A percentile compares a stretch with the other conserved stretches of the same genome.
phyloP scores from a whole-genome alignment of 768 basidiomycete genomes.

The Russula lepida region DNA sequence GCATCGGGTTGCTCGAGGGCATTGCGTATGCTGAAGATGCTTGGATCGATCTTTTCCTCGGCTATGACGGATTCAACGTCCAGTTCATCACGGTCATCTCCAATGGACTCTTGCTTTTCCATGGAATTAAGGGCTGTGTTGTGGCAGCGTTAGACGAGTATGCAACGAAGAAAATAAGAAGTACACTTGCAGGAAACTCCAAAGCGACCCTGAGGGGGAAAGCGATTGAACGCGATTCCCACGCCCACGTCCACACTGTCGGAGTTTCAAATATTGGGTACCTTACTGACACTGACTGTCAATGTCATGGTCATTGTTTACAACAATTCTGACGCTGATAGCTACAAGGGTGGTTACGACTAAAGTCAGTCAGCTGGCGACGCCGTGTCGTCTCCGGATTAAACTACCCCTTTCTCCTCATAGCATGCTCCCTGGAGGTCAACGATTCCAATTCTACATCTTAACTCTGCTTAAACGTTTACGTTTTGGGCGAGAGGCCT shows the following conservation, averaged over 20 bases:
- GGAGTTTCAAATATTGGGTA: background rate
- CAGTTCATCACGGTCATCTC: constrained; percentile 11
- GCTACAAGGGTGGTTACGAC: too few relatives aligned
- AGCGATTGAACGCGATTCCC: background rate
- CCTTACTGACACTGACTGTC: too few relatives aligned
- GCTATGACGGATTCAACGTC: constrained; percentile 16
- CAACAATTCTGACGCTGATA: too few relatives aligned
- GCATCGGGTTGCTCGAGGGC: constrained; percentile 23
- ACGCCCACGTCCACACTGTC: background rate
- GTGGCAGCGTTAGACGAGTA: background rate
- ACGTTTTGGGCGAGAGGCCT: too few relatives aligned
- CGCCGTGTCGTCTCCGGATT: too few relatives aligned
- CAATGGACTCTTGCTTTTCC: constrained; percentile 2
- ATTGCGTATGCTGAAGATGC: constrained; percentile 22
- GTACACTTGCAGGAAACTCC: background rate
- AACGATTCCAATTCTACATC: too few relatives aligned
- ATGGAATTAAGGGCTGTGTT: background rate
- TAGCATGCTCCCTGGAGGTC: too few relatives aligned
- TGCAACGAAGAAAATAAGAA: background rate
- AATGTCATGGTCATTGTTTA: too few relatives aligned
- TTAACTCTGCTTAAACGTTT: too few relatives aligned
- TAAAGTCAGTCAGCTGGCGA: too few relatives aligned
- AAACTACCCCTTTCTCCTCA: too few relatives aligned
- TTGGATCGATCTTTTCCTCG: constrained; percentile 17
- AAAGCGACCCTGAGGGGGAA: background rate